Evolutionary conservation across 169 alveolate genomes (phyloP).

Genomic region (Besnoitia besnoiti): DNA sequence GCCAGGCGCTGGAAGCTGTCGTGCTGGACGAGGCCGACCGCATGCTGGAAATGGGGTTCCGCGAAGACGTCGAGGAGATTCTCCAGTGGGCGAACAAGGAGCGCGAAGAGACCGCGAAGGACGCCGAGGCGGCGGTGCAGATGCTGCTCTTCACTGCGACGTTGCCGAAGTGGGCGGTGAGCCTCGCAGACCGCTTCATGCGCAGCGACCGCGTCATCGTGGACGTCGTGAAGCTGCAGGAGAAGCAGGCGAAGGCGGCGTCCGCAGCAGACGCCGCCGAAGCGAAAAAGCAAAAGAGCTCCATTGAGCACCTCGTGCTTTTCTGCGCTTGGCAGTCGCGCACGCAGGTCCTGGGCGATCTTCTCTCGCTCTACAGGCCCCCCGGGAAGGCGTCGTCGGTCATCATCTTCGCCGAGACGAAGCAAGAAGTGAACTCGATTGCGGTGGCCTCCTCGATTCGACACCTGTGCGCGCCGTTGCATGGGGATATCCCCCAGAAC

Average conservation of each 20-base stretch:
- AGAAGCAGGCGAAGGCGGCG: neutral
- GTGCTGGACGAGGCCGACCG: constrained; percentile 88
- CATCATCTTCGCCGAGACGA: constrained; percentile 91
- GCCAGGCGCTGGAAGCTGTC: constrained; percentile 32
- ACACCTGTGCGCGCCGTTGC: constrained; percentile 82
- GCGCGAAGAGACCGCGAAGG: constrained; percentile 69
- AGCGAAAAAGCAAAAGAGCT: neutral
- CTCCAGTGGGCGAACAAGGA: constrained; percentile 68
- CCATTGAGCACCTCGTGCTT: constrained; percentile 81
- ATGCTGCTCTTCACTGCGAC: constrained; percentile 91
- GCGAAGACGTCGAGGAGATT: constrained; percentile 85
- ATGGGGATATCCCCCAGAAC: constrained; percentile 91
- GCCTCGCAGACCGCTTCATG: constrained; percentile 78
- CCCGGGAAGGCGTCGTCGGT: constrained; percentile 45
- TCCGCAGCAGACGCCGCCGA: constrained; percentile 4
- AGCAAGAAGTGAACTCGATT: constrained; percentile 87
- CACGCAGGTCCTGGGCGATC: constrained; percentile 86
- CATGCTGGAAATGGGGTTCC: constrained; percentile 88
- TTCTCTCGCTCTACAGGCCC: constrained; percentile 74
- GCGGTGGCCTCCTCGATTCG: constrained; percentile 81
- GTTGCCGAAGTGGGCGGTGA: constrained; percentile 89
- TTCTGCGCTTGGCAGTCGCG: constrained; percentile 85
- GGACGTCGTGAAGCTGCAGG: constrained; percentile 22
- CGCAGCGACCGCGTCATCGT: constrained; percentile 39
- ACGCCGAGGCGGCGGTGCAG: constrained; percentile 75